phyloP scores from a whole-genome alignment of 1,139 yeast species.

The Nakaseomyces sp. region DNA sequence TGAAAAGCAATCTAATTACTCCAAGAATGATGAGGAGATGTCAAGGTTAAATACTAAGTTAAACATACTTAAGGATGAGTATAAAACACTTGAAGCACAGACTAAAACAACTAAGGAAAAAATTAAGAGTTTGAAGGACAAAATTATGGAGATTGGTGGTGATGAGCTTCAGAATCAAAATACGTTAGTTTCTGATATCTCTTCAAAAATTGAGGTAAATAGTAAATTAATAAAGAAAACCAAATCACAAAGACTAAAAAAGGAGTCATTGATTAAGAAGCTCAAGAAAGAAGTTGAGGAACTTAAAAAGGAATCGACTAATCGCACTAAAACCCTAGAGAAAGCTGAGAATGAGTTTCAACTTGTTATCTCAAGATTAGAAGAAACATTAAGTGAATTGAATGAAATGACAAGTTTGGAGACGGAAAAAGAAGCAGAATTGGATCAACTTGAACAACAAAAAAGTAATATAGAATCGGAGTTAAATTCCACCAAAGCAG shows the following conservation, averaged over 20 bases:
- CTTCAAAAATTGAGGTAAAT: neutral
- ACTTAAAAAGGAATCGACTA: constrained; percentile 49
- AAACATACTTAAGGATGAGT: constrained; percentile 13
- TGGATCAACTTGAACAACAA: constrained; percentile 35
- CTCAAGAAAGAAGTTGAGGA: constrained; percentile 59
- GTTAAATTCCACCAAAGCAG: constrained; percentile 36
- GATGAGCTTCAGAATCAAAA: constrained; percentile 71
- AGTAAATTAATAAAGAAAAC: constrained; percentile 45
- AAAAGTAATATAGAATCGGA: constrained; percentile 37
- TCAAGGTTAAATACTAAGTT: constrained; percentile 33
- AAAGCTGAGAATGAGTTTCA: constrained; percentile 32
- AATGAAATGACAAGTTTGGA: constrained; percentile 17
- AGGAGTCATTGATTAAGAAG: constrained; percentile 53
- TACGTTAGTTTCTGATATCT: constrained; percentile 46
- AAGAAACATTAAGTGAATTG: constrained; percentile 12
- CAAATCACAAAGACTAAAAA: neutral
- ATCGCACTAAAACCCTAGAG: constrained; percentile 38
- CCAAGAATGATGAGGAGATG: constrained; percentile 32
- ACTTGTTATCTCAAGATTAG: constrained; percentile 33
- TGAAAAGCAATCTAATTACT: constrained; percentile 11
- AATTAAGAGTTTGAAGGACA: constrained; percentile 56
- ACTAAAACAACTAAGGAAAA: constrained; percentile 51
- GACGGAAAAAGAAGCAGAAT: constrained; percentile 22
- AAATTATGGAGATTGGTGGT: constrained; percentile 90
- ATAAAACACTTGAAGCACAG: constrained; percentile 41